A percentile compares a stretch with the other conserved stretches of the same genome.
These are phyloP conservation scores for Euphorbia lathyris DNA, from an alignment of 345 rosid species.

Conservation along the genomic window DNA sequence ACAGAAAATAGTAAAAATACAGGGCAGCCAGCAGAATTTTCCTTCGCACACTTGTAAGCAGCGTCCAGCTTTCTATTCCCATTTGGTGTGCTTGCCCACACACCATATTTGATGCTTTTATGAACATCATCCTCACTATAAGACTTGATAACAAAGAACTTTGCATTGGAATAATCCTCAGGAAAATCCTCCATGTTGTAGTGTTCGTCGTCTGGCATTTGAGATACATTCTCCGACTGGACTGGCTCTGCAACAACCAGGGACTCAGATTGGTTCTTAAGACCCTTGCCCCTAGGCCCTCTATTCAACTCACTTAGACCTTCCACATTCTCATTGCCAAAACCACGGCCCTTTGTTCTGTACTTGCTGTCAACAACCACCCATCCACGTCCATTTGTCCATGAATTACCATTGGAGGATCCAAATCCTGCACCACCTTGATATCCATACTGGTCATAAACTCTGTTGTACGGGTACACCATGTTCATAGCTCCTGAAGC, in stretches of 20 bases:
- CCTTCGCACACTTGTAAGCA: conserved; percentile 53
- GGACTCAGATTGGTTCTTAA: conserved; percentile 42
- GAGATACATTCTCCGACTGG: conserved; percentile 24
- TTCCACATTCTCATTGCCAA: conserved; percentile 58
- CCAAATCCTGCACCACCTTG: conserved; percentile 48
- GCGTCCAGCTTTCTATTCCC: conserved; percentile 78
- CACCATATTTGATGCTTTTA: conserved; percentile 67
- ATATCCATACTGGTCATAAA: conserved; percentile 57
- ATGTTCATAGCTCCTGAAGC: conserved; percentile 46
- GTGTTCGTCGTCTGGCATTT: conserved; percentile 37
- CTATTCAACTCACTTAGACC: conserved; percentile 73
- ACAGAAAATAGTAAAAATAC: conserved; percentile 76
- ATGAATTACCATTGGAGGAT: conserved; percentile 51
- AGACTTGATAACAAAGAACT: conserved; percentile 69
- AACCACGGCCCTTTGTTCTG: conserved; percentile 47
- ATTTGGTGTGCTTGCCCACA: conserved; percentile 75
- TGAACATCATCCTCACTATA: conserved; percentile 89
- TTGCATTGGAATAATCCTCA: conserved; percentile 47
- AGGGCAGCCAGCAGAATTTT: conserved; percentile 48
- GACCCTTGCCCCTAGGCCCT: conserved; percentile 66
- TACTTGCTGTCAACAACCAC: conserved; percentile 51
- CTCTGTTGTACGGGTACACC: conserved; percentile 45
- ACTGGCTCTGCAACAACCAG: conserved; percentile 27
- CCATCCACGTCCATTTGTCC: conserved; percentile 65
- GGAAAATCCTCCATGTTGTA: conserved; percentile 53